Percentiles rank a stretch among this genome's conserved stretches.
These are phyloP conservation scores for Trichoderma cornu-damae DNA, from an alignment of 2,329 filamentous ascomycete species.

Conservation along the genomic window DNA sequence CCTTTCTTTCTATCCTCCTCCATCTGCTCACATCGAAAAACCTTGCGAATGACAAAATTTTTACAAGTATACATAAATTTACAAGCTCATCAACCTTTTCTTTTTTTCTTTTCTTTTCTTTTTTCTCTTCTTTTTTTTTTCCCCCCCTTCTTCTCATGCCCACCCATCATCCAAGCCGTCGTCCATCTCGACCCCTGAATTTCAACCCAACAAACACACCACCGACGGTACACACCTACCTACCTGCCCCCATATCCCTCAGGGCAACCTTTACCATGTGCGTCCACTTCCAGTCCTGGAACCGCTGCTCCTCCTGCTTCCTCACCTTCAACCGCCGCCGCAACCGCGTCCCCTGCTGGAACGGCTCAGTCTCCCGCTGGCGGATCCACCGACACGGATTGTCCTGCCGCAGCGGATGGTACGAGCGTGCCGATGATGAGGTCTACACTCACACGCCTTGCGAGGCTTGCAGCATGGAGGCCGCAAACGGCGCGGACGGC, in stretches of 20 bases:
- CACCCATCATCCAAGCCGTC: too few relatives aligned
- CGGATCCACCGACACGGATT: slow-evolving; percentile 20
- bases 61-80: too few relatives aligned
- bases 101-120: background rate
- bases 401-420: slow-evolving; percentile 17
- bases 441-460: slow-evolving; percentile 15
- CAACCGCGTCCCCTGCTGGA: slow-evolving; percentile 24
- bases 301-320: slow-evolving; percentile 21
- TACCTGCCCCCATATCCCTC: background rate
- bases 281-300: slow-evolving; percentile 20
- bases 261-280: slow-evolving; percentile 17
- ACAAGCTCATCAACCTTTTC: too few relatives aligned
- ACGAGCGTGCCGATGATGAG: slow-evolving; percentile 17
- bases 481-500: background rate
- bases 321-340: slow-evolving; percentile 19
- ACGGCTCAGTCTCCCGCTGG: slow-evolving; percentile 18
- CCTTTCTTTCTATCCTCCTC: too few relatives aligned
- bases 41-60: background rate
- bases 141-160: background rate
- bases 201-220: background rate
- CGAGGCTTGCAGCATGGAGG: background rate
- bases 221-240: background rate
- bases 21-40: background rate
- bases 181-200: background rate
- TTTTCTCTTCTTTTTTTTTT: background rate